These are phyloP conservation scores for Calonectria multiphialidica DNA, from an alignment of 2,329 filamentous ascomycete species.

Conservation along the genomic window DNA sequence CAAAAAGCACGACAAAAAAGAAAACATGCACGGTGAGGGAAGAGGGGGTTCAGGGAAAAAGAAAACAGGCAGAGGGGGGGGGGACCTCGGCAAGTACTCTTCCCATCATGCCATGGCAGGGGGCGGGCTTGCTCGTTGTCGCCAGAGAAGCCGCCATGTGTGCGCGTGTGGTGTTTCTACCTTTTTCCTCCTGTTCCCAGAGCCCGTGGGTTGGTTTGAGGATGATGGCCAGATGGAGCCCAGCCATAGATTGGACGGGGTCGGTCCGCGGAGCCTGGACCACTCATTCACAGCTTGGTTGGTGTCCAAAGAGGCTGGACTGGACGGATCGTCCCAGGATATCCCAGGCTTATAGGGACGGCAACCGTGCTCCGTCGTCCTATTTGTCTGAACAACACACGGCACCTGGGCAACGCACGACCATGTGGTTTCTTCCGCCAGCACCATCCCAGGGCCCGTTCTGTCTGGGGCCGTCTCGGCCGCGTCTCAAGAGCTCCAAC, in stretches of 20 bases:
- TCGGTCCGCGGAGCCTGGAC: not conserved
- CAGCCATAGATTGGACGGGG: not conserved
- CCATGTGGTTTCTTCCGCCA: not conserved
- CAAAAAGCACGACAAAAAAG: not conserved
- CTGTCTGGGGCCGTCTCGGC: constrained; percentile 9
- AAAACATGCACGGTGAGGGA: not conserved
- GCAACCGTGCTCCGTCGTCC: not conserved
- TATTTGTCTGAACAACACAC: not conserved
- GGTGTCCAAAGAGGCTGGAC: constrained; percentile 7
- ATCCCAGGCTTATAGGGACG: constrained; percentile 5
- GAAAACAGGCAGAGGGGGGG: constrained; percentile 22
- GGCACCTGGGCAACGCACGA: constrained; percentile 10
- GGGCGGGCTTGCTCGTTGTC: constrained; percentile 15
- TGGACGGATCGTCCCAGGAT: constrained; percentile 9
- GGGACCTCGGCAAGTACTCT: constrained; percentile 5
- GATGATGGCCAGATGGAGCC: constrained; percentile 6
- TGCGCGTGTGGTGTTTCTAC: not conserved
- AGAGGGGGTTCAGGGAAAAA: not conserved
- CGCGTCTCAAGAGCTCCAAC: constrained; percentile 7
- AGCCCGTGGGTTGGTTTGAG: constrained; percentile 1
- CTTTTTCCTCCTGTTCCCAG: not conserved
- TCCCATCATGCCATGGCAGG: not conserved
- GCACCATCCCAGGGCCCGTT: not conserved
- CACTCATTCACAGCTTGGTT: not conserved
- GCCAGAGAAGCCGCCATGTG: constrained; percentile 19